Conservation (phyloP, 306 rosid genomes). For the Canavalia gladiata region DNA sequence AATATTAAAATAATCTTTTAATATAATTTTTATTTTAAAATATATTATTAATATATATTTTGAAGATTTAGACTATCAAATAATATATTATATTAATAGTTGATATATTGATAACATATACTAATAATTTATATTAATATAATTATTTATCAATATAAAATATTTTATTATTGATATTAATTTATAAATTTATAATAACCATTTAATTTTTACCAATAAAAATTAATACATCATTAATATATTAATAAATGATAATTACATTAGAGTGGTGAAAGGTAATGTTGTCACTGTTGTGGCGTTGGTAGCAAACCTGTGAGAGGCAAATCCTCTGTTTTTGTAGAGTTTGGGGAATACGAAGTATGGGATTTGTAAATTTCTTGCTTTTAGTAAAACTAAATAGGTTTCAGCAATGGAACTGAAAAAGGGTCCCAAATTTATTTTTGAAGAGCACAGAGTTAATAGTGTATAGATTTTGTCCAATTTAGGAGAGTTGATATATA, state of each 20-base stretch:
- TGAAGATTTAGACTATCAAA: too few species aligned
- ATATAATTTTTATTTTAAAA: too few species aligned
- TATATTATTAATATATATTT: too few species aligned
- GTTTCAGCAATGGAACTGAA: slow-evolving; percentile 48
- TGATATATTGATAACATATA: too few species aligned
- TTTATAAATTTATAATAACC: too few species aligned
- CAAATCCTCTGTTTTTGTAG: slow-evolving; percentile 56
- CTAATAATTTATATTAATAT: too few species aligned
- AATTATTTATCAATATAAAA: too few species aligned
- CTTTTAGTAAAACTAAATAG: slow-evolving; percentile 56
- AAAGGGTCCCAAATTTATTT: slow-evolving; percentile 26
- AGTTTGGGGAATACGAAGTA: slow-evolving; percentile 60
- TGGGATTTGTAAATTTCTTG: slow-evolving; percentile 67
- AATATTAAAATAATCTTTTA: too few species aligned
- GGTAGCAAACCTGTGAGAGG: slow-evolving; percentile 31
- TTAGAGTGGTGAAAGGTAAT: background rate
- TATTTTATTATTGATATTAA: too few species aligned
- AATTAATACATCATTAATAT: too few species aligned
- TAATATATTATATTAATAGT: too few species aligned
- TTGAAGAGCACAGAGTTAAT: background rate
- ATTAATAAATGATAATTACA: background rate
- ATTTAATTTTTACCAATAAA: too few species aligned
- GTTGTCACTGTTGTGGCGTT: background rate
- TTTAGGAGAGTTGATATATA: background rate
- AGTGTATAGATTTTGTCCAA: slow-evolving; percentile 32